Base-by-base conservation (phyloP, 768 basidiomycete species). In the Lactifluus pinguis region DNA sequence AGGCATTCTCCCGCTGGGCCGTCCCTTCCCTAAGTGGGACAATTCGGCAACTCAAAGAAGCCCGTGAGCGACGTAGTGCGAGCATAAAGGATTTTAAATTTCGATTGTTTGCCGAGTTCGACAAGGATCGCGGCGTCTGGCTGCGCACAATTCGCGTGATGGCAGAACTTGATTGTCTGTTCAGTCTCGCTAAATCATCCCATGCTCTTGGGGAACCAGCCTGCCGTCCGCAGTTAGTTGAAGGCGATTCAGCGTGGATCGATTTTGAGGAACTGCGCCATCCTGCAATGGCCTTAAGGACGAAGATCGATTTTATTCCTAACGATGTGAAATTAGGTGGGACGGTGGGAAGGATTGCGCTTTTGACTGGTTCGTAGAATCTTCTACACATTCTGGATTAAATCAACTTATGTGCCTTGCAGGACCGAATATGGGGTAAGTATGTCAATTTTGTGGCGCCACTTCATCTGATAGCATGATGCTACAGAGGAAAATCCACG, bases 101-200 rank as follows among this genome's bases (percentile, higher is more conserved):
- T 68, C 82, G 85, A 42, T 75, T 95, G 17, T 95, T 80, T 67
- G 80, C 77, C 32, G 89, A 92, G 72, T 94, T 95, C 67, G 90
- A 92, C 70, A 73, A 79, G 4, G 90, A 95, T 69, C 84, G 90
- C 48, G 77, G 81, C 14, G 73, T 87, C 15, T 95, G 92, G 91
- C 73, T 94, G 68, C 83, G 85, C n/a, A 83, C 86, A 11, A 79
- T 94, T 63, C 83, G 91, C 41, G 85, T 92, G 15, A 80, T 95
- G 53, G 88, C 97, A 7, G 95, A 99, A 74, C 78, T 99, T n/a
- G 97, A 99, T 72, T 99, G 97, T 72, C 75, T 99, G 21, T 84
- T 95, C 71, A 92, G 91, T 66, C 75, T 98, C 50, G 89, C 95
- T 5, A 95, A 92, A 72, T 81, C 92, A 1, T 97, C 94, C 1